Conservation (phyloP, 306 rosid genomes). For the Fagus crenata region DNA sequence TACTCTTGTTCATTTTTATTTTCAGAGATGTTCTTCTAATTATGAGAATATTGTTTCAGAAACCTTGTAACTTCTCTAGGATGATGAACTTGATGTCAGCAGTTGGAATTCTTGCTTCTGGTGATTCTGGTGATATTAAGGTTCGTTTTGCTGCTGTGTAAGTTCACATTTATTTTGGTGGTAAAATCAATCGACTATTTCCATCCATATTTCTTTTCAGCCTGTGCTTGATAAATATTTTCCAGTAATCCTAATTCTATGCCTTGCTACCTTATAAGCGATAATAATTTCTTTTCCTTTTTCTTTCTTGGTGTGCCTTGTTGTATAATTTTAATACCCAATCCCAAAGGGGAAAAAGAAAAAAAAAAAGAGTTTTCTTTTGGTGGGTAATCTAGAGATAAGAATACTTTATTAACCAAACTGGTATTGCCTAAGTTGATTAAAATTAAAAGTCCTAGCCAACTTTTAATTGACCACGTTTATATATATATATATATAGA, state of each 20-base stretch:
- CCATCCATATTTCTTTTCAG: not conserved
- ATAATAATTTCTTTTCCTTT: not conserved
- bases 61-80: constrained; percentile 43
- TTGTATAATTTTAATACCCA: not conserved
- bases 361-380: too few relatives aligned
- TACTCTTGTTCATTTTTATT: not conserved
- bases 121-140: constrained; percentile 39
- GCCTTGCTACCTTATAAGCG: not conserved
- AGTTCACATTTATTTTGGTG: not conserved
- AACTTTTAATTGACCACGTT: too few relatives aligned
- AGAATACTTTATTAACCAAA: too few relatives aligned
- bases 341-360: too few relatives aligned
- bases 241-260: not conserved
- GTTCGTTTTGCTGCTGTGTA: constrained; percentile 34
- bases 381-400: too few relatives aligned
- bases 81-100: constrained; percentile 44
- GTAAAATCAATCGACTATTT: constrained; percentile 3
- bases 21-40: constrained; percentile 3
- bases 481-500: too few relatives aligned
- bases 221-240: not conserved
- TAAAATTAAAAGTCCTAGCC: too few relatives aligned
- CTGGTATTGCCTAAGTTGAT: too few relatives aligned
- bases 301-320: not conserved
- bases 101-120: constrained; percentile 47
- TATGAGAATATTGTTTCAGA: constrained; percentile 36